Percentiles rank a stretch among this genome's conserved stretches.
These are phyloP conservation scores for Colletotrichum sp. DNA, from an alignment of 2,329 filamentous ascomycete species.

Conservation along the genomic window DNA sequence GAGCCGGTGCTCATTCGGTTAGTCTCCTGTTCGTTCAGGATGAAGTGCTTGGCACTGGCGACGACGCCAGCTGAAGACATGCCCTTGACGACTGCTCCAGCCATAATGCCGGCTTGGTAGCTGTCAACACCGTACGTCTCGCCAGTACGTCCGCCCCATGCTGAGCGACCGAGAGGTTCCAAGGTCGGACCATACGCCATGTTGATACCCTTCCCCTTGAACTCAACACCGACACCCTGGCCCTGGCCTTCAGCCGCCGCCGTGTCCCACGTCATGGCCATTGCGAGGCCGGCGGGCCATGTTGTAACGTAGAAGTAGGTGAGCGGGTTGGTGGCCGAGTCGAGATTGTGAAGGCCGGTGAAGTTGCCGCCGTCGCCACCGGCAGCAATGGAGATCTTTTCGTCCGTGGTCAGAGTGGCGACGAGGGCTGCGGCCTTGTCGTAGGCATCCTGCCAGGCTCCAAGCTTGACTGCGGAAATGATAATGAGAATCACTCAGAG, in stretches of 20 bases:
- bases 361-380: slow-evolving; percentile 35
- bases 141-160: slow-evolving; percentile 26
- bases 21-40: slow-evolving; percentile 67
- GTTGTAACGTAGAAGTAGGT: slow-evolving; percentile 30
- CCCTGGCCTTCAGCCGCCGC: slow-evolving; percentile 70
- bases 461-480: slow-evolving; percentile 22
- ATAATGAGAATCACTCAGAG: neutral
- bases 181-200: slow-evolving; percentile 28
- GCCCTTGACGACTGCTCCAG: neutral
- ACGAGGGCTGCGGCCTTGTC: slow-evolving; percentile 62
- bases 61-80: neutral
- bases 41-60: slow-evolving; percentile 56
- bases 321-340: slow-evolving; percentile 24
- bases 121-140: slow-evolving; percentile 28
- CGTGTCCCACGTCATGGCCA: slow-evolving; percentile 76
- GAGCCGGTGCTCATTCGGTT: slow-evolving; percentile 40
- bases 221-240: slow-evolving; percentile 45
- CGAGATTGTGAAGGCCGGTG: slow-evolving; percentile 18
- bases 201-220: slow-evolving; percentile 28
- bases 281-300: slow-evolving; percentile 68
- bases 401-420: slow-evolving; percentile 66
- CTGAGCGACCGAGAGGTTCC: slow-evolving; percentile 28
- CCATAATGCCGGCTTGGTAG: slow-evolving; percentile 16
- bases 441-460: slow-evolving; percentile 62
- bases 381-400: slow-evolving; percentile 58